Evolutionary conservation across 306 rosid species (phyloP), one percentile per base, ranked within the genome.

Genomic region (Vigna reflexopilosa): DNA sequence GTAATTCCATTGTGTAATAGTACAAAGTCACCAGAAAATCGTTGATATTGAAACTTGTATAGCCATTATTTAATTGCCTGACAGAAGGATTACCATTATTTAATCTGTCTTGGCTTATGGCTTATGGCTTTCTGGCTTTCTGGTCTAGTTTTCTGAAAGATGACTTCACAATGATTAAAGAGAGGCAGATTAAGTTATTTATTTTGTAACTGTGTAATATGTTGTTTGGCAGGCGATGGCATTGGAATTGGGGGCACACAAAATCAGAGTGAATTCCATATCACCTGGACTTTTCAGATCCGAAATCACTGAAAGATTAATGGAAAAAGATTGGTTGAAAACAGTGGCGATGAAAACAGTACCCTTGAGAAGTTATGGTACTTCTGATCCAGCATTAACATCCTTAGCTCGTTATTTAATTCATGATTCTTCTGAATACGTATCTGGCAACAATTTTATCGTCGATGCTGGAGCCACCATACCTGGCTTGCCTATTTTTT

Each of bases 281-380:
- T 83, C 90, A 1, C 97, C 97, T 0, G 96, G 96, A 34, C 85
- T 94, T 28, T 94, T 91, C 82, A 91, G 76, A 82, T 94, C 97
- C 9, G 97, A 91, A 87, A 91, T 94, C 28, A 91, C 94, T 2
- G 83, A 87, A 36, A 80, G 44, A 10, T 89, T 94, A 10, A 73
- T 90, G 87, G 7, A 49, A 1, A 49, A 91, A 73, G 85, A 88
- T 70, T 94, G 98, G 96, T 74, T 94, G 12, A 32, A 81, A 30
- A 88, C 75, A 7, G 96, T 94, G 81, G 90, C 85, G 0, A 0
- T 38, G 30, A 92, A 67, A 83, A 90, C 83, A 10, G 87, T 77
- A 63, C 97, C 98, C 44, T 72, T 92, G 49, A 78, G 86, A 77
- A 70, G 49, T 1, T 82, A 0, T 54, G 97, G 96, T 36, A 85